Percentiles rank a stretch among this genome's conserved stretches.
Evolutionary conservation across 192 early-diverging fungal species (phyloP).

Genomic region (Geranomyces michiganensis): DNA sequence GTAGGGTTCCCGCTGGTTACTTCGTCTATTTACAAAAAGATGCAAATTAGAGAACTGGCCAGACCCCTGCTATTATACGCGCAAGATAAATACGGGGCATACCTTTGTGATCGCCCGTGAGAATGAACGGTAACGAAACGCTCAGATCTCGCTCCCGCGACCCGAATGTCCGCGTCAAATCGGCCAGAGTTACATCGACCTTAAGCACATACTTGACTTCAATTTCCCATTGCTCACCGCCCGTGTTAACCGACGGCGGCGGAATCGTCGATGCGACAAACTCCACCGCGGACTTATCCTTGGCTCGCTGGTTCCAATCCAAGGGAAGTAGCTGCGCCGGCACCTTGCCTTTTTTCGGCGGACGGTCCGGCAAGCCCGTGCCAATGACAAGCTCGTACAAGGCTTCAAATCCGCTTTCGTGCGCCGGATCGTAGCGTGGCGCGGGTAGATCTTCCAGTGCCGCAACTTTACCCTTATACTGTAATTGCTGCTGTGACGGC

Average conservation of each 20-base stretch:
- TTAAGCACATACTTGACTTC: constrained; percentile 31
- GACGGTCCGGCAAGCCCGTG: background rate
- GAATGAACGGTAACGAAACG: constrained; percentile 19
- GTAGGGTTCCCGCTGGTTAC: background rate
- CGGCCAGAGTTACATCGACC: constrained; percentile 16
- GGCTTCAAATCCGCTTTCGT: background rate
- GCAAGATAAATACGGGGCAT: background rate
- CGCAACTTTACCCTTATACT: constrained; percentile 26
- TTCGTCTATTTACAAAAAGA: background rate
- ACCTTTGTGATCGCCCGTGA: constrained; percentile 18
- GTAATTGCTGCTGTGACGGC: constrained; percentile 3
- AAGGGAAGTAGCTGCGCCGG: constrained; percentile 11
- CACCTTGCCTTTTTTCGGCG: constrained; percentile 4
- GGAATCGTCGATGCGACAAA: constrained; percentile 26
- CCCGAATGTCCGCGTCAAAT: constrained; percentile 3
- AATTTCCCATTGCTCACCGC: background rate
- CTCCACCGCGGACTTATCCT: background rate
- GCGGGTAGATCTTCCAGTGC: constrained; percentile 27
- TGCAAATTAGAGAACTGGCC: no score
- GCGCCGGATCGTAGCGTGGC: constrained; percentile 29
- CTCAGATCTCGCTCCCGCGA: constrained; percentile 9
- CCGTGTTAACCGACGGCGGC: background rate
- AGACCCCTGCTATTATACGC: no score
- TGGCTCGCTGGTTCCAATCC: constrained; percentile 5
- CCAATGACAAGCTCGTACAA: constrained; percentile 1